Conservation (phyloP, 2,329 filamentous ascomycete species). For the Arachnomyces sp. region DNA sequence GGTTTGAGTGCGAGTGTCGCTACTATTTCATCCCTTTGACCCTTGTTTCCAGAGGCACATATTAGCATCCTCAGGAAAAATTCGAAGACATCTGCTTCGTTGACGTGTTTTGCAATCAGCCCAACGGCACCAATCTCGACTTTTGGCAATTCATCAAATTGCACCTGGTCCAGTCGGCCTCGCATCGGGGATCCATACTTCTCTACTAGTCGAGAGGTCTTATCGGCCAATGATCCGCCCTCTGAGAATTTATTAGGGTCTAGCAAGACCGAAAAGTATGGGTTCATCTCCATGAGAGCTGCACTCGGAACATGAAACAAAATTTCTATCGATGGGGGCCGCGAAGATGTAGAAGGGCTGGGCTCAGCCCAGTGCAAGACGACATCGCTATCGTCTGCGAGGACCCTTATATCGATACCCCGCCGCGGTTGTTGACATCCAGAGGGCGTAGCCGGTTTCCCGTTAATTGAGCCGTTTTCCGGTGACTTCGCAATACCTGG, state of each 20-base stretch:
- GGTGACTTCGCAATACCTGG: no score
- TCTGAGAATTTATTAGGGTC: slow-evolving; percentile 36
- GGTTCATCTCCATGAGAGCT: slow-evolving; percentile 24
- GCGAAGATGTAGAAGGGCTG: slow-evolving; percentile 3
- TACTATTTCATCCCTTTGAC: background rate
- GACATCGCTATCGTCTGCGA: slow-evolving; percentile 27
- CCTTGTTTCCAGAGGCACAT: background rate
- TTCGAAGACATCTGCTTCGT: slow-evolving; percentile 4
- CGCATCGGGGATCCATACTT: slow-evolving; percentile 8
- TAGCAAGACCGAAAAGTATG: slow-evolving; percentile 33
- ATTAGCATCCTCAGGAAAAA: slow-evolving; percentile 9
- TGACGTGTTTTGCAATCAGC: slow-evolving; percentile 18
- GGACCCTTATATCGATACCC: slow-evolving; percentile 12
- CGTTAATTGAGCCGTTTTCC: background rate
- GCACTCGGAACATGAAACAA: slow-evolving; percentile 29
- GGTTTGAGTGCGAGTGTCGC: slow-evolving; percentile 6
- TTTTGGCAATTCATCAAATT: slow-evolving; percentile 19
- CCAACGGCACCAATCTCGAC: slow-evolving; percentile 23
- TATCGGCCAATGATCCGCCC: slow-evolving; percentile 26
- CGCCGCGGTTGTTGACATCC: background rate
- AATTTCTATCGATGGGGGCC: slow-evolving; percentile 8
- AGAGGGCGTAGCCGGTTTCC: slow-evolving; percentile 1
- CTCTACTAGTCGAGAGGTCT: slow-evolving; percentile 9
- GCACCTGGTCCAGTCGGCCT: slow-evolving; percentile 11
- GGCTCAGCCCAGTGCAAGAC: slow-evolving; percentile 25